Evolutionary conservation across 2,329 filamentous ascomycete species (phyloP).

Genomic region (Aspergillus transmontanensis): DNA sequence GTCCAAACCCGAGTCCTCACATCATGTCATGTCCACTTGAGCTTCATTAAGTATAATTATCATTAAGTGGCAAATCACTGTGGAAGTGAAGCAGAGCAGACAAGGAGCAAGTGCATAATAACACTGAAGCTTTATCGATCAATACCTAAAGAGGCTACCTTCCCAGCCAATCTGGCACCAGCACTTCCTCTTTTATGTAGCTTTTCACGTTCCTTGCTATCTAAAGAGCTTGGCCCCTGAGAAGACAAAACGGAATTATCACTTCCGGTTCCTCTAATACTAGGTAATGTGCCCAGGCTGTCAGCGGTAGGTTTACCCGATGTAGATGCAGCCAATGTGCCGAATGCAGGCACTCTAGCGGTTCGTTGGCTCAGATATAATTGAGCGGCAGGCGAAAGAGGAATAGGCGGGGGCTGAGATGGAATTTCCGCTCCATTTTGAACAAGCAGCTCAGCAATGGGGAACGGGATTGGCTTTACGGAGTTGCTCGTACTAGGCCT

Average conservation of each 20-base stretch:
- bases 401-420: constrained; percentile 72
- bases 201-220: constrained; percentile 64
- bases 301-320: constrained; percentile 51
- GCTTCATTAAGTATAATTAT: constrained; percentile 26
- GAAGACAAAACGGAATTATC: constrained; percentile 29
- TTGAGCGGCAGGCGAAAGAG: constrained; percentile 77
- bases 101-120: constrained; percentile 12
- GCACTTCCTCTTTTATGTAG: constrained; percentile 79
- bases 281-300: constrained; percentile 64
- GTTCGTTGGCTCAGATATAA: constrained; percentile 81
- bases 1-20: constrained; percentile 11
- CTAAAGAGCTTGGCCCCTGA: constrained; percentile 33
- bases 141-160: constrained; percentile 47
- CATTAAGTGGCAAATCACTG: constrained; percentile 10
- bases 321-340: constrained; percentile 47
- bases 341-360: constrained; percentile 33
- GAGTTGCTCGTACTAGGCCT: constrained; percentile 37
- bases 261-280: constrained; percentile 42
- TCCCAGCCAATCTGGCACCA: constrained; percentile 66
- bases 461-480: constrained; percentile 66
- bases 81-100: constrained; percentile 13
- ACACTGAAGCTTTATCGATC: constrained; percentile 35
- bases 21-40: constrained; percentile 17
- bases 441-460: constrained; percentile 84
- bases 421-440: constrained; percentile 95